Evolutionary conservation across 2,329 filamentous ascomycete species (phyloP).

Genomic region (Geosmithia putterillii): DNA sequence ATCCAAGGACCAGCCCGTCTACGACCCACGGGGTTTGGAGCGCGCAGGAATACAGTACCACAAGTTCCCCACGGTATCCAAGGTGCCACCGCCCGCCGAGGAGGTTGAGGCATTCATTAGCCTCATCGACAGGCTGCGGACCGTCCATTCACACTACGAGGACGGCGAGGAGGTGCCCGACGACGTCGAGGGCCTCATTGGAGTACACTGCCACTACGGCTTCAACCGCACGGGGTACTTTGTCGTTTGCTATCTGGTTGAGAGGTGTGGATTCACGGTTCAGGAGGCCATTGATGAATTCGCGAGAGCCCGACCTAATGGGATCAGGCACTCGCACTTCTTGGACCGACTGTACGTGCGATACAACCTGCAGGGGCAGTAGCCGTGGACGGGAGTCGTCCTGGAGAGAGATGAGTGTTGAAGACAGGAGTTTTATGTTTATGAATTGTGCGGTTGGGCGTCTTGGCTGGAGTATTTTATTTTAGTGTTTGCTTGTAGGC

Average conservation of each 20-base stretch:
- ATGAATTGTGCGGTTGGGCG: neutral
- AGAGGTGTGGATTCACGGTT: slow-evolving; percentile 59
- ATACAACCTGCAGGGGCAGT: slow-evolving; percentile 34
- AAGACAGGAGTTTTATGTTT: neutral
- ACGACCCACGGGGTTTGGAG: slow-evolving; percentile 63
- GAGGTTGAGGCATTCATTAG: slow-evolving; percentile 43
- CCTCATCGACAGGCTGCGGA: slow-evolving; percentile 47
- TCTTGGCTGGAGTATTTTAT: neutral
- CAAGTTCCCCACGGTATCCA: slow-evolving; percentile 87
- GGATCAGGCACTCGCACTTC: slow-evolving; percentile 85
- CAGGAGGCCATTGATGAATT: slow-evolving; percentile 73
- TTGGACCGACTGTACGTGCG: slow-evolving; percentile 71
- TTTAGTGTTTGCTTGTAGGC: neutral
- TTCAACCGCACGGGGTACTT: slow-evolving; percentile 93
- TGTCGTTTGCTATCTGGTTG: slow-evolving; percentile 81
- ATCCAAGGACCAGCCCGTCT: slow-evolving; percentile 80
- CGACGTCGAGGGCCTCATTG: slow-evolving; percentile 41
- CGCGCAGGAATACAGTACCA: slow-evolving; percentile 57
- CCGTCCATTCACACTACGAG: slow-evolving; percentile 27
- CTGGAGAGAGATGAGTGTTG: neutral
- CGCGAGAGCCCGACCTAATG: slow-evolving; percentile 57
- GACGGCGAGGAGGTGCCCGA: slow-evolving; percentile 23
- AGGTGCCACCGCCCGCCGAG: slow-evolving; percentile 58
- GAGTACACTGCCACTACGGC: slow-evolving; percentile 90
- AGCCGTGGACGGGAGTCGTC: neutral